A percentile compares a stretch with the other conserved stretches of the same genome.
These are phyloP conservation scores for Fallopia convolvulus DNA, from an alignment of 148 eudicot species.

Conservation along the genomic window DNA sequence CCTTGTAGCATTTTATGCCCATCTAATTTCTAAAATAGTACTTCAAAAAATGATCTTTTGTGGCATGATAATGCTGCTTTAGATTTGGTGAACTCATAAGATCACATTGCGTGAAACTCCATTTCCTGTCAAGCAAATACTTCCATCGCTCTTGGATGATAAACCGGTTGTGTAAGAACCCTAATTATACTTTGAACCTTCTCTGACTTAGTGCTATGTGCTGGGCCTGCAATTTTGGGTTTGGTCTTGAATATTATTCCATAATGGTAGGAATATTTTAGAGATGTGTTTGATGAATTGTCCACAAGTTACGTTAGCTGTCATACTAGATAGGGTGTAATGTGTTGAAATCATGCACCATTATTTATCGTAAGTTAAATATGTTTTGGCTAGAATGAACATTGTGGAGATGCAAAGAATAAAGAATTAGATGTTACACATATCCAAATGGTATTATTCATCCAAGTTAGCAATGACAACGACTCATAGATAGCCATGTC, in stretches of 20 bases:
- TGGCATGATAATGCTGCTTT: background rate
- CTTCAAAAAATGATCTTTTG: no score
- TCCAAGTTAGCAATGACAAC: no score
- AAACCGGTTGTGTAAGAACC: constrained; percentile 77
- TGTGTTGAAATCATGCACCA: background rate
- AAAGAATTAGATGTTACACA: background rate
- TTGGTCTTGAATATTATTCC: background rate
- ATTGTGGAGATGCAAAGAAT: background rate
- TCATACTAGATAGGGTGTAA: background rate
- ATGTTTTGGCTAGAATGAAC: no score
- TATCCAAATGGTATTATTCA: no score
- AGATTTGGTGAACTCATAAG: constrained; percentile 20
- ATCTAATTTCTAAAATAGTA: background rate
- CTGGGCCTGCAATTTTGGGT: no score
- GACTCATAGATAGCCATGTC: no score
- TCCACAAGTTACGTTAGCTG: background rate
- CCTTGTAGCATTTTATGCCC: background rate
- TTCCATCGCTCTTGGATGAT: constrained; percentile 89
- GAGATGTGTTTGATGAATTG: no score
- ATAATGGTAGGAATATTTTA: background rate
- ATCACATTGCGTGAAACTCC: constrained; percentile 90
- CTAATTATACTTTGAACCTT: background rate
- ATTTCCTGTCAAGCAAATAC: constrained; percentile 92
- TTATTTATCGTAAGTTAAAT: background rate
- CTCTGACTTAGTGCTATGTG: background rate